Conservation (phyloP, 257 asterid genomes). For the Lithospermum erythrorhizon region DNA sequence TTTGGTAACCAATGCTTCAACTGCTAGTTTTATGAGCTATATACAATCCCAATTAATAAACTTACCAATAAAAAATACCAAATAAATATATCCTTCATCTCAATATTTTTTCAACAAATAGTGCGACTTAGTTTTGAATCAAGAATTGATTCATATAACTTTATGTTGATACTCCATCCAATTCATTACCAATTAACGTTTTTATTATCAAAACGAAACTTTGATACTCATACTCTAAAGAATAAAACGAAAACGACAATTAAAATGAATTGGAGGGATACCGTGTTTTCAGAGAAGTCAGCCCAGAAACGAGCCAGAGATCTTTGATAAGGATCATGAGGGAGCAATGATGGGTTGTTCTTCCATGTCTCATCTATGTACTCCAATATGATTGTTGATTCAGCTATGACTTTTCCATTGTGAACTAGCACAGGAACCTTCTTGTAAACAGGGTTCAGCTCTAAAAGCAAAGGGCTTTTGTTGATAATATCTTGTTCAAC, state of each 20-base stretch:
- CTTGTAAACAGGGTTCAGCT: conserved; percentile 37
- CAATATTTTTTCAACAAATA: too few relatives aligned
- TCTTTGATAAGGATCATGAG: conserved; percentile 31
- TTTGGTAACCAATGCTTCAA: conserved; percentile 22
- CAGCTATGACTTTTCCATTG: conserved; percentile 18
- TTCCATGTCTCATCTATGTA: conserved; percentile 42
- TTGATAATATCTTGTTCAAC: conserved; percentile 26
- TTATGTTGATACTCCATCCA: too few relatives aligned
- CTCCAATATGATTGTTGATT: conserved; percentile 33
- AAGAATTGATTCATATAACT: too few relatives aligned
- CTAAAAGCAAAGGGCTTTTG: conserved; percentile 33
- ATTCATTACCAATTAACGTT: too few relatives aligned
- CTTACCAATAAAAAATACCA: not conserved
- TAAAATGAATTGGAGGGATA: not conserved
- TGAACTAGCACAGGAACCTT: conserved; percentile 41
- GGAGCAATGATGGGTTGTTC: conserved; percentile 16
- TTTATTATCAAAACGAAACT: too few relatives aligned
- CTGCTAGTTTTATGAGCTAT: conserved; percentile 12
- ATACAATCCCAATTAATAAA: too few relatives aligned
- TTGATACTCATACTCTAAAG: not conserved
- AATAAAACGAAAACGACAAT: not conserved
- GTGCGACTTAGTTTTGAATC: too few relatives aligned
- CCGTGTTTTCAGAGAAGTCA: conserved; percentile 40
- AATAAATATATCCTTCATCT: not conserved
- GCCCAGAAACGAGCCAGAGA: conserved; percentile 47